These are phyloP conservation scores for Penicillium brasilianum DNA, from an alignment of 2,329 filamentous ascomycete genomes.

Conservation along the genomic window DNA sequence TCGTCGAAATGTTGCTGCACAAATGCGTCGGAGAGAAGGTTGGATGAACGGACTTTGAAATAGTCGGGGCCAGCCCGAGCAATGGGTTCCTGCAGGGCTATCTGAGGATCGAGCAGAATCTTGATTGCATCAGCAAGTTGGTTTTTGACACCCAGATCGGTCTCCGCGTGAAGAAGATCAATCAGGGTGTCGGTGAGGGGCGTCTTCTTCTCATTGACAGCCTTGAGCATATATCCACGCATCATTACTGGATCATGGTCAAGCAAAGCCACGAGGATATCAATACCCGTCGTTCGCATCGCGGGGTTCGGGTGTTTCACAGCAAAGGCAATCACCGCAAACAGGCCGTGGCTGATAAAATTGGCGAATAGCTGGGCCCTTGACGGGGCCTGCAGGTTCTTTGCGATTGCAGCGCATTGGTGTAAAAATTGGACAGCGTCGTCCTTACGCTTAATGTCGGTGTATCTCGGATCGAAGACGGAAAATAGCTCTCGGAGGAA, in stretches of 20 bases:
- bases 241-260: slow-evolving; percentile 97
- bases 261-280: slow-evolving; percentile 90
- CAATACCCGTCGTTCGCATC: slow-evolving; percentile 88
- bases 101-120: slow-evolving; percentile 79
- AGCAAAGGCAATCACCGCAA: slow-evolving; percentile 89
- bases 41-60: slow-evolving; percentile 65
- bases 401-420: slow-evolving; percentile 91
- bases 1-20: slow-evolving; percentile 88
- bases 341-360: slow-evolving; percentile 83
- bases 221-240: slow-evolving; percentile 87
- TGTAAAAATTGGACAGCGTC: slow-evolving; percentile 96
- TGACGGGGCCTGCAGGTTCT: slow-evolving; percentile 85
- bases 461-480: slow-evolving; percentile 73
- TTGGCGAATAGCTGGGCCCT: slow-evolving; percentile 85
- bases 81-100: slow-evolving; percentile 64
- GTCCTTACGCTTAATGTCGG: slow-evolving; percentile 76
- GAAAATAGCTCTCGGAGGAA: slow-evolving; percentile 87
- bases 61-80: slow-evolving; percentile 70
- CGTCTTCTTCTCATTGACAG: slow-evolving; percentile 82
- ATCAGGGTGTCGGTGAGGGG: slow-evolving; percentile 91
- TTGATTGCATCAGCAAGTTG: slow-evolving; percentile 96
- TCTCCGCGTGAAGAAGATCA: slow-evolving; percentile 86
- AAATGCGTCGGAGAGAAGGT: slow-evolving; percentile 82
- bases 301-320: slow-evolving; percentile 82
- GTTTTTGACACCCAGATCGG: slow-evolving; percentile 91